Evolutionary conservation across 2,329 filamentous ascomycete species (phyloP), one percentile per base, ranked within the genome.

Genomic region (Fusarium temperatum): DNA sequence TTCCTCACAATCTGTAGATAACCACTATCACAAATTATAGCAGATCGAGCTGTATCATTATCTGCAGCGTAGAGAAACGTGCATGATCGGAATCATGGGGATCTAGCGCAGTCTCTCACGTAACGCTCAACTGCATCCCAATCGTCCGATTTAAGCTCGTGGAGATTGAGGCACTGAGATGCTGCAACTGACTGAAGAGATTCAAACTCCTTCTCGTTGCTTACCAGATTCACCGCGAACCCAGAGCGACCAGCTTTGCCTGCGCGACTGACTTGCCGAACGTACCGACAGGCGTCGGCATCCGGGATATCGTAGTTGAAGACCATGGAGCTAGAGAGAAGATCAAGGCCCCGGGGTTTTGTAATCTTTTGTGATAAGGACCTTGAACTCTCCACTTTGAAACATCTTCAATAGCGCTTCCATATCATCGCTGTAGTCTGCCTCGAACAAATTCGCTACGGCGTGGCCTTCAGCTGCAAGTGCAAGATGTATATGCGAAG

Each of bases 1-100:
- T 30, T 12, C 6, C 20, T 20, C 4, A 14, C 4, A 10, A 22
- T 14, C 20, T 24, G 17, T 6, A 35, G n/a, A 15, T 24, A 15
- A 18, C 1, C 2, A 9, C 8, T 6, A 5, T n/a, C 1, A 1
- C 11, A 9, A 18, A 12, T 5, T 13, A 0, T 18, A 7, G 8
- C 2, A 24, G 3, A 50, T 18, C 1, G 3, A 8, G 0, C 3
- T 4, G 1, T 11, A 20, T 8, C 6, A 15, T 24, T 11, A 2
- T 24, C 3, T 24, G 3, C 5, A 35, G 5, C 8, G 8, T 0
- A 15, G 30, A 36, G 22, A 11, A 53, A 0, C 8, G 17, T 8
- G 1, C 5, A 24, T 15, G 5, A 11, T 12, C 8, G 11, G 30
- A 20, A 2, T 15, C 18, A 14, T 3, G 10, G 30, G 6, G 30